Conservation (phyloP, 129 eudicot species). For the Pulicaria dysenterica region DNA sequence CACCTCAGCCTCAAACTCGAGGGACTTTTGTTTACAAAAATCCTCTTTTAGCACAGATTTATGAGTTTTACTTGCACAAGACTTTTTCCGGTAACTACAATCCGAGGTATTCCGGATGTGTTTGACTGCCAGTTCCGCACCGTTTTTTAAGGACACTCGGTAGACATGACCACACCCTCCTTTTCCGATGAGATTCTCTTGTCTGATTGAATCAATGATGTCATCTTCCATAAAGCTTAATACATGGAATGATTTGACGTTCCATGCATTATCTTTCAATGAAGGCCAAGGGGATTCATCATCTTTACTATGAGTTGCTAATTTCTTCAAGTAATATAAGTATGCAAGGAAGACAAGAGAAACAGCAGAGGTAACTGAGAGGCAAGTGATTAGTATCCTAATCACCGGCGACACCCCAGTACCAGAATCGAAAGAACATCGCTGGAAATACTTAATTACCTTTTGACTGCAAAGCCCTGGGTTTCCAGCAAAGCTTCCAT, state of each 20-base stretch:
- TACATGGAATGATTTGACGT: conserved; percentile 77
- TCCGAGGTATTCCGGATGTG: conserved; percentile 60
- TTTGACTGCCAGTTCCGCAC: conserved; percentile 83
- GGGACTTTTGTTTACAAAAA: conserved; percentile 18
- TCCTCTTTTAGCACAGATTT: neutral
- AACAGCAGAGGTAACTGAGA: conserved; percentile 42
- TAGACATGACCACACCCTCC: conserved; percentile 93
- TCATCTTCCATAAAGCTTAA: conserved; percentile 78
- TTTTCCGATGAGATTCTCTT: conserved; percentile 78
- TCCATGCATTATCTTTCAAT: conserved; percentile 74
- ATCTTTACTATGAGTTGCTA: conserved; percentile 28
- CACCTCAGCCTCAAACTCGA: conserved; percentile 75
- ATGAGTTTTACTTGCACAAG: too few relatives aligned
- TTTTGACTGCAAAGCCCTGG: conserved; percentile 70
- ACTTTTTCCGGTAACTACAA: conserved; percentile 28
- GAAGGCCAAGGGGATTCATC: conserved; percentile 34
- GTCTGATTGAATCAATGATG: conserved; percentile 73
- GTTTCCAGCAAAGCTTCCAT: conserved; percentile 83
- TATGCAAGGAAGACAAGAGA: conserved; percentile 46
- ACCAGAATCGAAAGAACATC: conserved; percentile 42
- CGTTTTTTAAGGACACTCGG: conserved; percentile 50
- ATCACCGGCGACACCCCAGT: conserved; percentile 27
- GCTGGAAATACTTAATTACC: conserved; percentile 43
- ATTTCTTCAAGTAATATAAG: conserved; percentile 42
- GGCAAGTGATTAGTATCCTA: conserved; percentile 46